Percentiles rank a stretch among this genome's conserved stretches.
phyloP scores from a whole-genome alignment of 305 asterid genomes.

The Rubia peregrina region DNA sequence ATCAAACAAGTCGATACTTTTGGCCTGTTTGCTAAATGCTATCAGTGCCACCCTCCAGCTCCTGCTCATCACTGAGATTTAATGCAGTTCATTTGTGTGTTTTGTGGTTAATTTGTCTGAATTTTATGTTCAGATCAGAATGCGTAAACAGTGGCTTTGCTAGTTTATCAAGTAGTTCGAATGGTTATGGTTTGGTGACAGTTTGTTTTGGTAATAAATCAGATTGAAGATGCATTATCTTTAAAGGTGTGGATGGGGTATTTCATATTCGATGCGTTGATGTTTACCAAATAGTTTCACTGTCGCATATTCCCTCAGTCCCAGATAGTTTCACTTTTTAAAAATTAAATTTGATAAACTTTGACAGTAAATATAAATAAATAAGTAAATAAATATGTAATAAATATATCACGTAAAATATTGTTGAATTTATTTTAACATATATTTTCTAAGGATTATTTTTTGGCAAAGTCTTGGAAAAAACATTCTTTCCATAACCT shows the following conservation, averaged over 20 bases:
- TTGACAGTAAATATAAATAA: no score
- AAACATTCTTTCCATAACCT: no score
- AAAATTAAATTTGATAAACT: no score
- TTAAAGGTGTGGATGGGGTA: neutral
- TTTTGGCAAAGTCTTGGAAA: no score
- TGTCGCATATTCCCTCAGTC: neutral
- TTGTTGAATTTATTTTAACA: no score
- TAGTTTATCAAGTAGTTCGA: neutral
- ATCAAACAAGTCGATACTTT: constrained; percentile 46
- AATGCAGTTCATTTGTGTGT: neutral
- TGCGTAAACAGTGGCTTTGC: neutral
- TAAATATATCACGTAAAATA: no score
- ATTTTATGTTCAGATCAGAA: neutral
- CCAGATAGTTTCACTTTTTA: no score
- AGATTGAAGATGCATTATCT: neutral
- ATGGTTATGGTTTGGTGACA: neutral
- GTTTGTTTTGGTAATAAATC: constrained; percentile 7
- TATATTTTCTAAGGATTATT: no score
- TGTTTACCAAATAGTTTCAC: neutral
- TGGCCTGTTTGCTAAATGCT: constrained; percentile 50
- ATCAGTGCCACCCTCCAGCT: constrained; percentile 39
- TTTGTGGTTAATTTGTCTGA: constrained; percentile 6
- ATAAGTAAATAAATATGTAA: no score
- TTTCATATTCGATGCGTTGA: neutral
- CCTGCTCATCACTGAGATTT: constrained; percentile 8